These are phyloP conservation scores for Fusarium multiceps DNA, from an alignment of 2,329 filamentous ascomycete species.

Conservation along the genomic window DNA sequence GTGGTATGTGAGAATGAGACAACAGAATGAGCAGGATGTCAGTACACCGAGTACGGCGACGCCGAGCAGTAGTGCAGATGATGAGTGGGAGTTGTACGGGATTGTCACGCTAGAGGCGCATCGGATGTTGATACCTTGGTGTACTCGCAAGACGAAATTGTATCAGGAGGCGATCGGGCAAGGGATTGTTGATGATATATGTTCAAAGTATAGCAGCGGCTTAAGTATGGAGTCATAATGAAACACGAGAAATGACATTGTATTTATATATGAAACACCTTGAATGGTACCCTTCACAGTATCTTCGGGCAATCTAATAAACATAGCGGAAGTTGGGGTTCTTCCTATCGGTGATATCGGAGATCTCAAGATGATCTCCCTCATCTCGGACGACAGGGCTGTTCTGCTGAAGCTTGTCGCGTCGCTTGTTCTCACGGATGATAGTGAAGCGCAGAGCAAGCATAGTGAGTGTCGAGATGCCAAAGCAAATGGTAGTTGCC, in stretches of 20 bases:
- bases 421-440: conserved; percentile 31
- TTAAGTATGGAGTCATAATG: not conserved
- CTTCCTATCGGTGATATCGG: conserved; percentile 33
- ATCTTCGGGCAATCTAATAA: conserved; percentile 3
- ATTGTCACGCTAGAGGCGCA: conserved; percentile 47
- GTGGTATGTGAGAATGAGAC: conserved; percentile 43
- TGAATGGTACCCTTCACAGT: too few species aligned
- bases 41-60: conserved; percentile 39
- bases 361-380: conserved; percentile 18
- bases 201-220: conserved; percentile 7
- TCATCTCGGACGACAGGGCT: not conserved
- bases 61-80: conserved; percentile 22
- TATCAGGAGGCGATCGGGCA: conserved; percentile 21
- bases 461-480: conserved; percentile 29
- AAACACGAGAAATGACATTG: not conserved
- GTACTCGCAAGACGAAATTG: conserved; percentile 36
- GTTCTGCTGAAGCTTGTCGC: conserved; percentile 23
- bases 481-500: conserved; percentile 38
- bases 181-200: conserved; percentile 25
- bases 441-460: conserved; percentile 21
- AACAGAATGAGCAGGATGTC: conserved; percentile 5
- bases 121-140: conserved; percentile 49
- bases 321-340: conserved; percentile 40
- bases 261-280: not conserved
- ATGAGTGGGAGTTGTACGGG: conserved; percentile 48